Conservation (phyloP, 345 rosid species). For the Trapa incisa region DNA sequence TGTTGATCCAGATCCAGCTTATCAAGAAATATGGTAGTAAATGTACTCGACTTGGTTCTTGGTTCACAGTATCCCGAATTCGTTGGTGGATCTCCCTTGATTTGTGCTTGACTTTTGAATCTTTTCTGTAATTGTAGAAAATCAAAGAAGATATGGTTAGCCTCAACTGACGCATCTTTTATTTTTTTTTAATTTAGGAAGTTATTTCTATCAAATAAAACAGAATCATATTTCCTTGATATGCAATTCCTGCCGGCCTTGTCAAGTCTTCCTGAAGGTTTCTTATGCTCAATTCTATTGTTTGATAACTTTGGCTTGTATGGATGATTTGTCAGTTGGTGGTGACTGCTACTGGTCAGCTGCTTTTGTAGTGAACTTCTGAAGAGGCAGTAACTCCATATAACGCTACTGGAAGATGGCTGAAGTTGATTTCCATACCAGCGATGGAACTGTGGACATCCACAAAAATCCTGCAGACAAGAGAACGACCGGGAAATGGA, state of each 20-base stretch:
- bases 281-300: neutral
- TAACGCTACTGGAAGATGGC: constrained; percentile 21
- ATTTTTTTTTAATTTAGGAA: neutral
- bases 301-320: neutral
- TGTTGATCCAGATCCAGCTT: neutral
- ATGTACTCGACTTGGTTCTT: neutral
- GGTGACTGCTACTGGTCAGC: neutral
- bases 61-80: neutral
- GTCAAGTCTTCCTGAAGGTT: neutral
- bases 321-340: neutral
- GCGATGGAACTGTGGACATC: constrained; percentile 69
- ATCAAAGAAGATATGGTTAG: neutral
- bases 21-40: neutral
- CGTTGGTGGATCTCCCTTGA: neutral
- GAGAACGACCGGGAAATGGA: constrained; percentile 79
- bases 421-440: constrained; percentile 41
- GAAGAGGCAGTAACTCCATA: neutral
- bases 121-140: neutral
- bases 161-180: neutral
- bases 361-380: neutral
- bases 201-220: neutral
- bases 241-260: neutral
- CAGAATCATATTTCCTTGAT: neutral
- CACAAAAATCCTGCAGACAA: constrained; percentile 58
- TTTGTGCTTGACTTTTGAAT: constrained; percentile 1